These are phyloP conservation scores for Aureobasidium sp. DNA, from an alignment of 2,329 filamentous ascomycete genomes.

Conservation along the genomic window DNA sequence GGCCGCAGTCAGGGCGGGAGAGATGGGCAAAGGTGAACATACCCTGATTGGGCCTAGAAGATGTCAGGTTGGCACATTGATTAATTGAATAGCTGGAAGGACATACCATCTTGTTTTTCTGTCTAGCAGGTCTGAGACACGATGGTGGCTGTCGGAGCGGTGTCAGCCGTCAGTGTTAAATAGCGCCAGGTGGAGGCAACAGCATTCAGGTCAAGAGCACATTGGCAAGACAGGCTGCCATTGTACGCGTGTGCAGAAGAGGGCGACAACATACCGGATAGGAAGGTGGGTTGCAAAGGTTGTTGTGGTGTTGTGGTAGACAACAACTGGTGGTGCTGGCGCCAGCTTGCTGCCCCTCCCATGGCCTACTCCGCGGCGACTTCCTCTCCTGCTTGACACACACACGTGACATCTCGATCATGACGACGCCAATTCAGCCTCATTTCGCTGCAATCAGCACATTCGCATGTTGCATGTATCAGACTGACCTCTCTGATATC, in stretches of 20 bases:
- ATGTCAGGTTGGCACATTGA: background rate
- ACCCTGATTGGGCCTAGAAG: slow-evolving; percentile 35
- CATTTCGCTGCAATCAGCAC: background rate
- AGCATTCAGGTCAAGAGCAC: background rate
- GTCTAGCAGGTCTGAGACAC: slow-evolving; percentile 5
- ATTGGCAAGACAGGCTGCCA: background rate
- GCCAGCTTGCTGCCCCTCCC: slow-evolving; percentile 1
- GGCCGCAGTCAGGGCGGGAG: slow-evolving; percentile 9
- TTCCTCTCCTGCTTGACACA: background rate
- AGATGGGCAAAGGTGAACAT: slow-evolving; percentile 20
- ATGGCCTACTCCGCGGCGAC: background rate
- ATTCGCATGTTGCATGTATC: background rate
- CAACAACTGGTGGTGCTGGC: background rate
- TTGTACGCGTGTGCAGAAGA: background rate
- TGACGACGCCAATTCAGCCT: background rate
- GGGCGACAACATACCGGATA: background rate
- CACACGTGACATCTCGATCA: background rate
- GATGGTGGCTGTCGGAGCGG: slow-evolving; percentile 4
- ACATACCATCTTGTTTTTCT: slow-evolving; percentile 9
- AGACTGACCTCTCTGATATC: background rate
- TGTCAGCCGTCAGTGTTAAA: slow-evolving; percentile 4
- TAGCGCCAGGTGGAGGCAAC: slow-evolving; percentile 4
- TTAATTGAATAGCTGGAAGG: background rate
- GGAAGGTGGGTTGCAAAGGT: background rate
- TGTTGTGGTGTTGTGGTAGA: slow-evolving; percentile 1